Conservation (phyloP, 2,329 filamentous ascomycete genomes). For the Colletotrichum gigasporum region DNA sequence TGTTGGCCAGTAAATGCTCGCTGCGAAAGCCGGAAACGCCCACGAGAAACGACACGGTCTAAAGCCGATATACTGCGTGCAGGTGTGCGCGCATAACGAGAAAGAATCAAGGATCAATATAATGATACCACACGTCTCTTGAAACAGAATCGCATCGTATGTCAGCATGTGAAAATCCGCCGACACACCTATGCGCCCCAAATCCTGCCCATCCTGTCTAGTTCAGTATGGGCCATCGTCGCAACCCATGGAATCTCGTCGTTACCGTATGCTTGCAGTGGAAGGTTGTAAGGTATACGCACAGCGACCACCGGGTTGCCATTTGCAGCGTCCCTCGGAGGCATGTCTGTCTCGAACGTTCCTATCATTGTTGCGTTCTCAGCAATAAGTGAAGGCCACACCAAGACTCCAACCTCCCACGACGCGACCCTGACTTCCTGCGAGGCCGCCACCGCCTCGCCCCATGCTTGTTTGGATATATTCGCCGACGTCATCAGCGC, state of each 20-base stretch:
- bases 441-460: constrained; percentile 64
- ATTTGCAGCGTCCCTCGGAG: constrained; percentile 41
- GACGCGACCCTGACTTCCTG: constrained; percentile 78
- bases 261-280: constrained; percentile 71
- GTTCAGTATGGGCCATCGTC: constrained; percentile 64
- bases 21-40: neutral
- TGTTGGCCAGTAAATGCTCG: constrained; percentile 48
- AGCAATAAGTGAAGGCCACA: constrained; percentile 75
- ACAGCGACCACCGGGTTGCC: constrained; percentile 66
- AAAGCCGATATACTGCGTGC: neutral
- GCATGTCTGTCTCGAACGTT: constrained; percentile 71
- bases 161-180: neutral
- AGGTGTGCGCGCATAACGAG: neutral
- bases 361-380: constrained; percentile 70
- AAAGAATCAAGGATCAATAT: constrained; percentile 20
- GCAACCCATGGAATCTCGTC: constrained; percentile 82
- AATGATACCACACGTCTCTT: constrained; percentile 24
- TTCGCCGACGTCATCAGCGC: constrained; percentile 92
- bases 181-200: constrained; percentile 41
- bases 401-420: constrained; percentile 84
- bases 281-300: constrained; percentile 85
- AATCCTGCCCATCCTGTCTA: constrained; percentile 65
- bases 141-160: neutral
- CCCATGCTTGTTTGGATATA: constrained; percentile 90
- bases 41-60: constrained; percentile 27